Percentiles rank a stretch among this genome's conserved stretches.
Conservation (phyloP, 148 eudicot genomes). For the Rhododendron griersonianum region DNA sequence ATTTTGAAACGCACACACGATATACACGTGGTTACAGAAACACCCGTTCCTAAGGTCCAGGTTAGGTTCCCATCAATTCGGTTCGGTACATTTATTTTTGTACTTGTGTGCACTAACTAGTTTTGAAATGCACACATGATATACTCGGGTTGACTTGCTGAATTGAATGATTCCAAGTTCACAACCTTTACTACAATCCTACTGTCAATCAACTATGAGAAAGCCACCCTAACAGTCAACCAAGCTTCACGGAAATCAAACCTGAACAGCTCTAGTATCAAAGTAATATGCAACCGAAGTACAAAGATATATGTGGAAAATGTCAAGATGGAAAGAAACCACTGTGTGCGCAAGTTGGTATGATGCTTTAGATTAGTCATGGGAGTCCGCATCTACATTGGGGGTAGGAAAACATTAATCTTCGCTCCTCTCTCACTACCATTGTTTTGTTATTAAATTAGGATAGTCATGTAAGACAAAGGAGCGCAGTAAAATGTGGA, state of each 20-base stretch:
- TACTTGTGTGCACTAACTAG: background rate
- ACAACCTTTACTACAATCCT: background rate
- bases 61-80: slow-evolving; percentile 5
- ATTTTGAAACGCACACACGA: too few species aligned
- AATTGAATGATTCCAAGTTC: background rate
- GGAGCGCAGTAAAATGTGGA: background rate
- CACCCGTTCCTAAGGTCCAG: slow-evolving; percentile 24
- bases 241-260: background rate
- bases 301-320: background rate
- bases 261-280: background rate
- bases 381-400: background rate
- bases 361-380: background rate
- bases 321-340: background rate
- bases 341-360: background rate
- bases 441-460: background rate
- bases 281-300: background rate
- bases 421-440: background rate
- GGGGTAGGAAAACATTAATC: background rate
- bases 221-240: background rate
- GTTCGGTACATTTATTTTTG: background rate
- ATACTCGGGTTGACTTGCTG: background rate
- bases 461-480: background rate
- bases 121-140: background rate
- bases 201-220: background rate
- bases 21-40: slow-evolving; percentile 27